These are phyloP conservation scores for Candida tropicalis DNA, from an alignment of 1,139 yeast species.

Conservation along the genomic window DNA sequence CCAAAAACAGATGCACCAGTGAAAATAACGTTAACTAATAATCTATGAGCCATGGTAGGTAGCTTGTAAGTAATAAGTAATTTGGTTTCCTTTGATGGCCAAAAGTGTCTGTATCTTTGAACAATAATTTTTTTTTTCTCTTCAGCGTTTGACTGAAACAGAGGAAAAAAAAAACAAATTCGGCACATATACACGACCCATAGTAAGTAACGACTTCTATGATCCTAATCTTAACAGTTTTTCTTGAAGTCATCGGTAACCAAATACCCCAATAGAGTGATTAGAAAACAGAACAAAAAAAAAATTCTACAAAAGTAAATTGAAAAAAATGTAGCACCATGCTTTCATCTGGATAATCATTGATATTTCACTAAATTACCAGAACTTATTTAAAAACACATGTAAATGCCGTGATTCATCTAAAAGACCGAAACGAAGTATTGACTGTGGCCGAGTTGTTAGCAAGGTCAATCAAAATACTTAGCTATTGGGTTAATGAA, in stretches of 20 bases:
- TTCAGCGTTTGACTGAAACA: no score
- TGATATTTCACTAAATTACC: slow-evolving; percentile 22
- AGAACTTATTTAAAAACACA: slow-evolving; percentile 28
- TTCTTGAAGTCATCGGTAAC: no score
- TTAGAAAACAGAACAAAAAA: background rate
- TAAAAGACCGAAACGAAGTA: slow-evolving; percentile 80
- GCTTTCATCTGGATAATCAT: slow-evolving; percentile 41
- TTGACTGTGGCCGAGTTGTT: slow-evolving; percentile 65
- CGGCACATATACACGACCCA: no score
- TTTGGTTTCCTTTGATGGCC: background rate
- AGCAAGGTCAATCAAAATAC: slow-evolving; percentile 56
- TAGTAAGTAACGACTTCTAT: no score
- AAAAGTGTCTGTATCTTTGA: background rate
- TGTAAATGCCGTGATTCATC: slow-evolving; percentile 45
- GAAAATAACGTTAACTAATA: slow-evolving; percentile 82
- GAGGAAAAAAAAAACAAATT: no score
- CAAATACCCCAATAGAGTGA: no score
- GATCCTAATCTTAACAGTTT: no score
- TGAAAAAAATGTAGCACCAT: slow-evolving; percentile 48
- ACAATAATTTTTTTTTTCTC: no score
- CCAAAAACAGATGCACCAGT: slow-evolving; percentile 98
- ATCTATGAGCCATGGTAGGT: slow-evolving; percentile 78
- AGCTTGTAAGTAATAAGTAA: background rate
- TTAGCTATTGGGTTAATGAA: slow-evolving; percentile 42
- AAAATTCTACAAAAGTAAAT: background rate